Percentiles rank a stretch among this genome's conserved stretches.
Conservation (phyloP, 2,329 filamentous ascomycete species). For the Epichloe baconii region DNA sequence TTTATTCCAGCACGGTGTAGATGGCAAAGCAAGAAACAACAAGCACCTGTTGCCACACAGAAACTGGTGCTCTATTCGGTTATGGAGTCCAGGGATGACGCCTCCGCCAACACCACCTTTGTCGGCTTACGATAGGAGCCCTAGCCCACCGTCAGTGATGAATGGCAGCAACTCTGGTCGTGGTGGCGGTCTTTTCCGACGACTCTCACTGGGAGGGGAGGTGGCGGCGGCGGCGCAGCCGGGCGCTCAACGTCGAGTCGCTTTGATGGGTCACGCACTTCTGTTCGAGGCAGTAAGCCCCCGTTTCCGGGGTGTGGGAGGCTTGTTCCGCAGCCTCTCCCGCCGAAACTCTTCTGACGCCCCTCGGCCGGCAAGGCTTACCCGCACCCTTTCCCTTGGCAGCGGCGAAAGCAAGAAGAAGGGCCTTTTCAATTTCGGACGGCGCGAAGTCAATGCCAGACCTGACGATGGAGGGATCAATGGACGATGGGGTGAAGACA, state of each 20-base stretch:
- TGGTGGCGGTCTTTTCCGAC: slow-evolving; percentile 29
- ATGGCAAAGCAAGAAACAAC: slow-evolving; percentile 83
- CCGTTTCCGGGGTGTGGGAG: slow-evolving; percentile 32
- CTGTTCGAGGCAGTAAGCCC: slow-evolving; percentile 33
- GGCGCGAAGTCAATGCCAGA: slow-evolving; percentile 25
- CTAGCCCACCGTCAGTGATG: slow-evolving; percentile 21
- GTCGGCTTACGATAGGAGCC: slow-evolving; percentile 31
- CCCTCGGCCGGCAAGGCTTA: slow-evolving; percentile 28
- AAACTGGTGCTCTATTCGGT: slow-evolving; percentile 89
- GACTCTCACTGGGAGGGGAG: slow-evolving; percentile 22
- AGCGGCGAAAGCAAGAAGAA: slow-evolving; percentile 35
- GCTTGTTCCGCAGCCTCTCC: slow-evolving; percentile 32
- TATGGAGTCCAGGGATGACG: slow-evolving; percentile 67
- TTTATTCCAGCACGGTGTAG: slow-evolving; percentile 78
- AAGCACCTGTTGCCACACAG: slow-evolving; percentile 75
- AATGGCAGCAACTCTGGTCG: slow-evolving; percentile 4
- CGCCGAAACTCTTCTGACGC: slow-evolving; percentile 22
- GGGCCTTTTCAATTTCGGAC: slow-evolving; percentile 28
- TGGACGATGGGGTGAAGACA: slow-evolving; percentile 35
- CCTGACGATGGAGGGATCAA: slow-evolving; percentile 42
- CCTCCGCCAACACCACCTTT: slow-evolving; percentile 54
- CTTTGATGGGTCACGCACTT: slow-evolving; percentile 24
- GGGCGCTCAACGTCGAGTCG: slow-evolving; percentile 22
- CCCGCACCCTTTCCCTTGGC: slow-evolving; percentile 49
- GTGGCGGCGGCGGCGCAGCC: slow-evolving; percentile 7